Evolutionary conservation across 768 basidiomycete species (phyloP).

Genomic region (Trametes maxima): DNA sequence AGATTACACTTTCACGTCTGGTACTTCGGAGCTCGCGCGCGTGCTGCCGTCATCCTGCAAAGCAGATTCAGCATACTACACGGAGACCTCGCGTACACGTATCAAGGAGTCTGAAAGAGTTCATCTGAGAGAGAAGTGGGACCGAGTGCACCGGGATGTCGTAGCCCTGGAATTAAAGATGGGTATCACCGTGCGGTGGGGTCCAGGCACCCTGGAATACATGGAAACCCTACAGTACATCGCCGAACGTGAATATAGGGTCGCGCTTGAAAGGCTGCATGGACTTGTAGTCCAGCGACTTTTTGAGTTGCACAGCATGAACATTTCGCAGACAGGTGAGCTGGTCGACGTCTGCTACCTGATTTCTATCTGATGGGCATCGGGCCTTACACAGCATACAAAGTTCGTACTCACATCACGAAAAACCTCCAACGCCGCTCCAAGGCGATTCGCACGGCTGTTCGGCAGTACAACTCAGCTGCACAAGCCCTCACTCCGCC

Average conservation of each 20-base stretch:
- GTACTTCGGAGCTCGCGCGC: no score
- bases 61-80: neutral
- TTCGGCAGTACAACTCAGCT: no score
- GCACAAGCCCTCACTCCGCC: no score
- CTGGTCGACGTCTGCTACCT: no score
- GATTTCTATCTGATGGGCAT: no score
- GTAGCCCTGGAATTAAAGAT: conserved; percentile 27
- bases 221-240: conserved; percentile 21
- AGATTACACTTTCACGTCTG: neutral
- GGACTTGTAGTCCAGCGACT: conserved; percentile 38
- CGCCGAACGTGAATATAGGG: conserved; percentile 26
- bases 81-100: conserved; percentile 10
- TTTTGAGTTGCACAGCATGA: conserved; percentile 42
- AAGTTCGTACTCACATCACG: neutral
- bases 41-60: no score
- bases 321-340: conserved; percentile 38
- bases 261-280: conserved; percentile 37
- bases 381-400: conserved; percentile 30
- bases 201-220: conserved; percentile 29
- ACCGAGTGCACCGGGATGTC: conserved; percentile 24
- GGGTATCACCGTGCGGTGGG: conserved; percentile 35
- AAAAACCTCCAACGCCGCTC: no score
- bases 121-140: conserved; percentile 20
- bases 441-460: no score
- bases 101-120: conserved; percentile 29